These are phyloP conservation scores for Hypoxylon sp. DNA, from an alignment of 2,329 filamentous ascomycete genomes.

Conservation along the genomic window DNA sequence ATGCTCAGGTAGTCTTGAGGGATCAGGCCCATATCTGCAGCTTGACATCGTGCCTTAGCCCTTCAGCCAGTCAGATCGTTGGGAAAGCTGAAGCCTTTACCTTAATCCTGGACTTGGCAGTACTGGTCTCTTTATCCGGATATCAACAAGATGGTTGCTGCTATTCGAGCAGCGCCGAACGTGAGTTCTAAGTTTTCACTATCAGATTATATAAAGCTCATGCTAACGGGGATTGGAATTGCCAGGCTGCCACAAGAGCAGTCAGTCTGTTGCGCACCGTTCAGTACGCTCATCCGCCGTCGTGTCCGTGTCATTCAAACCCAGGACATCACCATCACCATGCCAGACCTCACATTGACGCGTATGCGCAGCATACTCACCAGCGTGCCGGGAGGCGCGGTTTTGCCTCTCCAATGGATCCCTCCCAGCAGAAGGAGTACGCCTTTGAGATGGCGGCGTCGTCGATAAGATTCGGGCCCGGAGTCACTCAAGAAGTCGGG, in stretches of 20 bases:
- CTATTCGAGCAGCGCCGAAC: conserved; percentile 47
- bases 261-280: conserved; percentile 83
- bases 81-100: not conserved
- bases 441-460: conserved; percentile 99
- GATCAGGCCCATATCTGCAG: not conserved
- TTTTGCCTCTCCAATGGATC: conserved; percentile 79
- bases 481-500: conserved; percentile 92
- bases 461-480: conserved; percentile 91
- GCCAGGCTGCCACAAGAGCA: conserved; percentile 69
- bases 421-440: conserved; percentile 85
- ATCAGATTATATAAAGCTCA: not conserved
- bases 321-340: conserved; percentile 77
- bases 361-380: conserved; percentile 53
- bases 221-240: conserved; percentile 9
- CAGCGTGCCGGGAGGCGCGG: conserved; percentile 51
- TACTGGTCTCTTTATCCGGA: not conserved
- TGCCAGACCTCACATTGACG: conserved; percentile 59
- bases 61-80: not conserved
- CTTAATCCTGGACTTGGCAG: not conserved
- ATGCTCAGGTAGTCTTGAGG: not conserved
- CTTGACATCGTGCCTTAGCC: not conserved
- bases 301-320: conserved; percentile 92
- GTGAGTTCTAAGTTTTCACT: conserved; percentile 41
- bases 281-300: conserved; percentile 86
- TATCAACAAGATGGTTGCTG: conserved; percentile 42